phyloP scores from a whole-genome alignment of 768 basidiomycete species.

The Leccinellum albellum region DNA sequence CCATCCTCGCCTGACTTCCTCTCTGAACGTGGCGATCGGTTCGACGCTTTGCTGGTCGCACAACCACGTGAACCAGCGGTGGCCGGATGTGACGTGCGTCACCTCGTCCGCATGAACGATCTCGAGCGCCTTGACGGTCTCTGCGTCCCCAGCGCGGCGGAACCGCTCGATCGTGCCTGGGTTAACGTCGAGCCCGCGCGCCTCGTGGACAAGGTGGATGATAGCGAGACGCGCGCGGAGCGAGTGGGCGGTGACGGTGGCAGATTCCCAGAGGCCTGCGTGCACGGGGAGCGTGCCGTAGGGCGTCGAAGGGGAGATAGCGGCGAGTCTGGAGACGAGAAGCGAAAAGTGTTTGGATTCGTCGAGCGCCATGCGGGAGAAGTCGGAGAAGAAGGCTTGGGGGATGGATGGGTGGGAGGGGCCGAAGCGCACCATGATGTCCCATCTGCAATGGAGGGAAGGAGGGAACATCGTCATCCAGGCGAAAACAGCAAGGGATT shows the following conservation, averaged over 20 bases:
- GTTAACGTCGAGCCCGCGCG: not conserved
- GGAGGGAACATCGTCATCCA: not conserved
- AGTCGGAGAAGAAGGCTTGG: not conserved
- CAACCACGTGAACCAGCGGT: not conserved
- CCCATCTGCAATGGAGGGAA: not conserved
- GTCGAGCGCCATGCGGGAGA: not conserved
- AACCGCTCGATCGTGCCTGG: not conserved
- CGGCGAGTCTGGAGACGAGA: not conserved
- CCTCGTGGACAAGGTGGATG: conserved; percentile 81
- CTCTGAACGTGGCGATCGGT: not conserved
- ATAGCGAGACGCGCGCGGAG: conserved; percentile 33
- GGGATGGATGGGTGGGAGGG: not conserved
- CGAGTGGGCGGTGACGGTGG: not conserved
- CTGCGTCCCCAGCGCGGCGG: conserved; percentile 19
- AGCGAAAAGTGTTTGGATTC: not conserved
- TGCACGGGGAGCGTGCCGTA: not conserved
- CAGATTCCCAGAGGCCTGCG: not conserved
- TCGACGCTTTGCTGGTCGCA: not conserved
- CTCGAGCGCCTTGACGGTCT: conserved; percentile 65
- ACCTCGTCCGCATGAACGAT: conserved; percentile 79
- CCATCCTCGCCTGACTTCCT: not conserved
- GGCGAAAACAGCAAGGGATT: not conserved
- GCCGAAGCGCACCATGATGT: not conserved
- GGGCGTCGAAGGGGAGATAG: not conserved
- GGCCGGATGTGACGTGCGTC: conserved; percentile 73